Conservation (phyloP, 495 filamentous ascomycete genomes). For the Penicillium diatomitis region DNA sequence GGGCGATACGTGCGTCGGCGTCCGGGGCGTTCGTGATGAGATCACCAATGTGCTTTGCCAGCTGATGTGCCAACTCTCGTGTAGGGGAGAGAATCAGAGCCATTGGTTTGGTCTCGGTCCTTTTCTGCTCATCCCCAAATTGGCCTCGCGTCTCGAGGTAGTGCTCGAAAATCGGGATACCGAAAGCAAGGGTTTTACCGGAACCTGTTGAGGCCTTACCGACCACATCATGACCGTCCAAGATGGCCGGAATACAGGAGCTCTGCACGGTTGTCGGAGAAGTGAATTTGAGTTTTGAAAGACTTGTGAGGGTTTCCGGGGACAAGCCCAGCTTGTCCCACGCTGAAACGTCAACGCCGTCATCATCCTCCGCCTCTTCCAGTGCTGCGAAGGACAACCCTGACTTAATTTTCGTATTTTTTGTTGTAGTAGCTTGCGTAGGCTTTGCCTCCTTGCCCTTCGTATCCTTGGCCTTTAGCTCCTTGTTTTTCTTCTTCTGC, state of each 20-base stretch:
- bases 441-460: slow-evolving; percentile 23
- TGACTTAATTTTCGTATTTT: slow-evolving; percentile 16
- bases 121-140: slow-evolving; percentile 14
- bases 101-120: slow-evolving; percentile 40
- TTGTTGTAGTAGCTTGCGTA: background rate
- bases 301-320: slow-evolving; percentile 53
- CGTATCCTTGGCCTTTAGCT: slow-evolving; percentile 24
- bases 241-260: slow-evolving; percentile 67
- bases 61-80: slow-evolving; percentile 85
- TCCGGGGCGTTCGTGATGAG: slow-evolving; percentile 52
- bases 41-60: slow-evolving; percentile 68
- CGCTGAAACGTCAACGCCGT: slow-evolving; percentile 50
- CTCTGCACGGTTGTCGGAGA: slow-evolving; percentile 75
- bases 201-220: slow-evolving; percentile 95
- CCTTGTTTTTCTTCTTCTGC: slow-evolving; percentile 22
- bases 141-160: slow-evolving; percentile 28
- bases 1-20: slow-evolving; percentile 57
- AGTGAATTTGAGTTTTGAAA: slow-evolving; percentile 68
- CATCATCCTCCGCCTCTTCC: slow-evolving; percentile 33
- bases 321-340: slow-evolving; percentile 71
- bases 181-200: slow-evolving; percentile 95
- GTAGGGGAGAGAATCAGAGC: slow-evolving; percentile 90
- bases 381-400: slow-evolving; percentile 33
- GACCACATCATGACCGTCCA: slow-evolving; percentile 81
- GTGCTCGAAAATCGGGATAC: slow-evolving; percentile 45